Evolutionary conservation across 176 grass and related monocot genomes (phyloP).

Genomic region (barley (Hordeum vulgare)): MorexV3_pseudomolecules_assembly NC_058519.1:311649-312148

Average conservation of each 20-base stretch:
- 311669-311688: conserved; percentile 59
- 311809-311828: conserved; percentile 33
- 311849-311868: conserved; percentile 14
- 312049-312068: not conserved
- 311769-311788: not conserved
- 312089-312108: too few species aligned
- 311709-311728: conserved; percentile 52
- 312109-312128: too few species aligned
- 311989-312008: not conserved
- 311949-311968: not conserved
- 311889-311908: not conserved
- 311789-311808: conserved; percentile 46
- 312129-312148: too few species aligned
- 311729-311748: conserved; percentile 41
- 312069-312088: too few species aligned
- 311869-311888: not conserved
- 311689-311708: conserved; percentile 78
- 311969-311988: not conserved
- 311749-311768: conserved; percentile 35
- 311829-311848: not conserved
- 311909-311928: not conserved
- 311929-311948: not conserved
- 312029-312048: conserved; percentile 1
- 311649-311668: conserved; percentile 73
- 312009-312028: not conserved